Conservation (phyloP, 495 filamentous ascomycete genomes). For the Pyrenula aspistea region DNA sequence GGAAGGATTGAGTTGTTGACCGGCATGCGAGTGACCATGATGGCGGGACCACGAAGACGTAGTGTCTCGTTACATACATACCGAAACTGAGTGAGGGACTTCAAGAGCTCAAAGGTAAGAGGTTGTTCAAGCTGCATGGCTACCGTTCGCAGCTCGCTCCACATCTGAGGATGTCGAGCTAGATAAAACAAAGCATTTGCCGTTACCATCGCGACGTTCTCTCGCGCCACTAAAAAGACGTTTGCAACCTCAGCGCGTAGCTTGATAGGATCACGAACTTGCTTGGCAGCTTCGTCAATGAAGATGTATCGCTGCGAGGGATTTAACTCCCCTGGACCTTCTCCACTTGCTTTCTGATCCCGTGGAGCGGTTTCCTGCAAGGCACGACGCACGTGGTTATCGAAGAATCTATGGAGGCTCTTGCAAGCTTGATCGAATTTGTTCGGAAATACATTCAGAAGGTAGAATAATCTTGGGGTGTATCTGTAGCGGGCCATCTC, state of each 20-base stretch:
- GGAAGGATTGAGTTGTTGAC: constrained; percentile 35
- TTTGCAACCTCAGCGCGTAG: background rate
- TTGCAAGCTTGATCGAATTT: background rate
- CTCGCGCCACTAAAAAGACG: background rate
- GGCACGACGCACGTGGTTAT: background rate
- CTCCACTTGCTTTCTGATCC: background rate
- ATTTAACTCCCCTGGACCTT: background rate
- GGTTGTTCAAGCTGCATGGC: constrained; percentile 3
- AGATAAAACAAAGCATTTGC: constrained; percentile 1
- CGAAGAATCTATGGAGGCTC: background rate
- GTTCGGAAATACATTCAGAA: background rate
- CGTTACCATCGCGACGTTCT: constrained; percentile 4
- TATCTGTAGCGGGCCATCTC: background rate
- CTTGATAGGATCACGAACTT: background rate
- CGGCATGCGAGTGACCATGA: constrained; percentile 23
- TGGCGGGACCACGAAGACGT: background rate
- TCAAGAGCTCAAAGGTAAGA: constrained; percentile 4
- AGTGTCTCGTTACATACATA: background rate
- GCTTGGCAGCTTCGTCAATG: background rate
- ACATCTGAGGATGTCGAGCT: background rate
- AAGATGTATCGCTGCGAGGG: background rate
- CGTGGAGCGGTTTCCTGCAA: background rate
- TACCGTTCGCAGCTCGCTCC: constrained; percentile 1
- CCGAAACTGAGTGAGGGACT: background rate
- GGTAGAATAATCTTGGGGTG: background rate